phyloP scores from a whole-genome alignment of 2,329 filamentous ascomycete genomes.

The Geosmithia putterillii region DNA sequence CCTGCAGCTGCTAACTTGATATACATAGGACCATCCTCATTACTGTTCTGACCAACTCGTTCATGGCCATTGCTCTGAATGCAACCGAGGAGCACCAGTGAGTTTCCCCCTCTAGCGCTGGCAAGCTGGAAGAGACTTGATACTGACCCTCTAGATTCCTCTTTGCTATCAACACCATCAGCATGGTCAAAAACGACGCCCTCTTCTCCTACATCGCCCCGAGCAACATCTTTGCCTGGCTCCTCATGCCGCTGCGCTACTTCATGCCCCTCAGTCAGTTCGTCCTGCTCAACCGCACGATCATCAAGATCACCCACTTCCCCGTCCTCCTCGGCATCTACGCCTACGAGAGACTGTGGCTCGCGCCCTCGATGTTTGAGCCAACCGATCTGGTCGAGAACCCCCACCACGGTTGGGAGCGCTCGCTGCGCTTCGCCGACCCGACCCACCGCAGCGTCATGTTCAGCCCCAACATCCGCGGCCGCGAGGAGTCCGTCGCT shows the following conservation, averaged over 20 bases:
- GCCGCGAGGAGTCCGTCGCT: conserved; percentile 76
- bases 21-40: conserved; percentile 65
- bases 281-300: conserved; percentile 73
- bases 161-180: conserved; percentile 93
- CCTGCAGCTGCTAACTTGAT: conserved; percentile 1
- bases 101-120: conserved; percentile 9
- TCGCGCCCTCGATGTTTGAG: conserved; percentile 66
- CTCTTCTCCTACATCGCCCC: conserved; percentile 90
- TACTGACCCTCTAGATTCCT: conserved; percentile 45
- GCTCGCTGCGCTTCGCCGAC: conserved; percentile 45
- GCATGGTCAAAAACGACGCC: conserved; percentile 96
- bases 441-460: conserved; percentile 43
- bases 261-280: conserved; percentile 70
- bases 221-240: conserved; percentile 83
- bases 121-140: background rate
- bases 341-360: conserved; percentile 69
- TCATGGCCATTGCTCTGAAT: conserved; percentile 89
- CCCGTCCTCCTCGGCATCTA: conserved; percentile 81
- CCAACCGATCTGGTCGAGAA: conserved; percentile 78
- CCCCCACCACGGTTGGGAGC: conserved; percentile 35
- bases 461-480: conserved; percentile 60
- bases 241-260: conserved; percentile 72
- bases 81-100: conserved; percentile 79
- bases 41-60: conserved; percentile 91
- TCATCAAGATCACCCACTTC: conserved; percentile 86